Conservation (phyloP, 2,329 filamentous ascomycete genomes). For the Uncinocarpus reesii region DNA sequence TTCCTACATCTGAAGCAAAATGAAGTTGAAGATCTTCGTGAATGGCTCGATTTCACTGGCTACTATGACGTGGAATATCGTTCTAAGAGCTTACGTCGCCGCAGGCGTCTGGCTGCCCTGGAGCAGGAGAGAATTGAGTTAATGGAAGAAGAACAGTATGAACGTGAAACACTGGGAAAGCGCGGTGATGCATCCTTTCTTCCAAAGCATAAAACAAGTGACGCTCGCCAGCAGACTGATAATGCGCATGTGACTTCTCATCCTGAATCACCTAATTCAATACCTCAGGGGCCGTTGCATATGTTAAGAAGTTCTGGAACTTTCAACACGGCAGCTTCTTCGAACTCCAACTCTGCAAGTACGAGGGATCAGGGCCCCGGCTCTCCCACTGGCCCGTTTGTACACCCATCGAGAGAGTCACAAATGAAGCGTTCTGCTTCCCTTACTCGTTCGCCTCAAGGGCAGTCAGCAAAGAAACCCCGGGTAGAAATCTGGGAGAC, state of each 20-base stretch:
- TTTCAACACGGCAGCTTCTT: neutral
- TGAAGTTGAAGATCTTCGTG: constrained; percentile 23
- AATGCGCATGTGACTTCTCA: neutral
- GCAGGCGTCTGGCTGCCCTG: constrained; percentile 23
- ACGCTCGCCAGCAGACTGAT: neutral
- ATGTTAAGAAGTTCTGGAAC: neutral
- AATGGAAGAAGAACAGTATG: constrained; percentile 16
- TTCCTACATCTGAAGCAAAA: constrained; percentile 12
- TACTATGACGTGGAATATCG: constrained; percentile 29
- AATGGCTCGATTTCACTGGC: constrained; percentile 30
- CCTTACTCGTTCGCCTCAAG: neutral
- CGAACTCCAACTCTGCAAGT: neutral
- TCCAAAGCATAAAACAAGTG: neutral
- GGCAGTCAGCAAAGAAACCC: neutral
- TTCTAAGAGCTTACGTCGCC: constrained; percentile 18
- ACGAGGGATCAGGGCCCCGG: neutral
- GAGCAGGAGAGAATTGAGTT: constrained; percentile 24
- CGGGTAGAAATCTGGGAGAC: neutral
- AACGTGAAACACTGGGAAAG: constrained; percentile 13
- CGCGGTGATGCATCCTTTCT: neutral
- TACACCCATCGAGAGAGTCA: constrained; percentile 3
- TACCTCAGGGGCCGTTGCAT: neutral
- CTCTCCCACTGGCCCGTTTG: neutral
- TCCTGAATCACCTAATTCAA: neutral
- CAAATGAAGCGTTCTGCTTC: neutral